These are phyloP conservation scores for Phyllosticta paracitricarpa DNA, from an alignment of 2,329 filamentous ascomycete species.

Conservation along the genomic window DNA sequence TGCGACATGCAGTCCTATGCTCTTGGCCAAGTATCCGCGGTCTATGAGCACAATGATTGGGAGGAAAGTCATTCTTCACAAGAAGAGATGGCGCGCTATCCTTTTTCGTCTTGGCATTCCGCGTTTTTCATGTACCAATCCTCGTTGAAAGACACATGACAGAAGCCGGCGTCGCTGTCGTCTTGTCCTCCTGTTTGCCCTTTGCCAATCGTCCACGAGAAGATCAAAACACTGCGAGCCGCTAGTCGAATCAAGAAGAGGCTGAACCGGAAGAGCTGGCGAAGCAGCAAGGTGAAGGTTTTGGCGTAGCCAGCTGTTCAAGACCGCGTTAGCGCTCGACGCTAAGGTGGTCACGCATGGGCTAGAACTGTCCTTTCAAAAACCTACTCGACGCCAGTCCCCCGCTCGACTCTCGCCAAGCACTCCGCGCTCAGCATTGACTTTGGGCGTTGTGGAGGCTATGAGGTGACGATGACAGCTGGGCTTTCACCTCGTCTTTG, in stretches of 20 bases:
- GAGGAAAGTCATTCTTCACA: no score
- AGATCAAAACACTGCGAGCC: background rate
- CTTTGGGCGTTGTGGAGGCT: background rate
- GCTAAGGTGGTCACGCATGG: background rate
- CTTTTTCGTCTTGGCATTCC: no score
- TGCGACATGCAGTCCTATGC: no score
- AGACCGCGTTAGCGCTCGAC: background rate
- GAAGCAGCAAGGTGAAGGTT: background rate
- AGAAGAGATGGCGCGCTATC: no score
- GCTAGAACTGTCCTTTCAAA: background rate
- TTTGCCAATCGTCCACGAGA: background rate
- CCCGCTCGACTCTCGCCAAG: background rate
- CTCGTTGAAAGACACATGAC: background rate
- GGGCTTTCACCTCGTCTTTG: background rate
- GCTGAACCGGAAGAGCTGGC: background rate
- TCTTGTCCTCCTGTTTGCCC: background rate
- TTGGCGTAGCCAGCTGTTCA: background rate
- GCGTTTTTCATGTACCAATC: no score
- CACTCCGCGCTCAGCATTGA: background rate
- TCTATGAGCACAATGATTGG: no score
- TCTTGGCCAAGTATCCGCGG: no score
- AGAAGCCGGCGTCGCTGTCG: background rate
- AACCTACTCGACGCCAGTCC: background rate
- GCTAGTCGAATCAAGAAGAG: background rate
- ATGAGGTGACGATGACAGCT: background rate